phyloP scores from a whole-genome alignment of 768 basidiomycete species.

The Sutorius australiensis region DNA sequence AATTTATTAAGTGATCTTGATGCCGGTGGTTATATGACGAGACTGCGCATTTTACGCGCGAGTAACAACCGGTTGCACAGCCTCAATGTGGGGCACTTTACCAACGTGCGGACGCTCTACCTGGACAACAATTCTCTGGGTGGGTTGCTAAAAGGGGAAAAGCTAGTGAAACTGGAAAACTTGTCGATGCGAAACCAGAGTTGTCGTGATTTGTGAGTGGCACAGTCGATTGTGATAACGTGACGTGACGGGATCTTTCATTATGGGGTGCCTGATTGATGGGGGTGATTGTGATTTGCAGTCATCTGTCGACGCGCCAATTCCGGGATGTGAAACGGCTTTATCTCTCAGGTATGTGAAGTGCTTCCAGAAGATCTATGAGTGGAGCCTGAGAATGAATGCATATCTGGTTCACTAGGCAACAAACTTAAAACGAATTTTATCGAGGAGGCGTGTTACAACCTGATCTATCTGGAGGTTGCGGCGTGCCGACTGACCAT shows the following conservation, averaged over 20 bases:
- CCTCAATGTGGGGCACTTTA: constrained; percentile 60
- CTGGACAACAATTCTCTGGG: constrained; percentile 78
- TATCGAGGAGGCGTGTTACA: constrained; percentile 74
- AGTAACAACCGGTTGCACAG: constrained; percentile 74
- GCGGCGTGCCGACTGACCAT: constrained; percentile 78
- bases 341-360: constrained; percentile 83
- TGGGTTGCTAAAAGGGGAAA: constrained; percentile 49
- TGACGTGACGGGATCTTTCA: constrained; percentile 38
- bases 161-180: constrained; percentile 76
- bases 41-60: constrained; percentile 77
- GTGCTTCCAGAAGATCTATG: constrained; percentile 12
- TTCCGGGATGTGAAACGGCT: constrained; percentile 90
- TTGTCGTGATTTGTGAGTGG: constrained; percentile 68
- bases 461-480: constrained; percentile 87
- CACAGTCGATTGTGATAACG: constrained; percentile 19
- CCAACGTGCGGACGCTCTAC: constrained; percentile 84
- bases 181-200: constrained; percentile 89
- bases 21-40: constrained; percentile 53
- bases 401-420: constrained; percentile 45
- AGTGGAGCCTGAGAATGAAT: constrained; percentile 16
- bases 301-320: constrained; percentile 51
- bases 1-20: constrained; percentile 61
- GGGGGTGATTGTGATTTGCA: constrained; percentile 34
- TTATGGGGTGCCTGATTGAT: constrained; percentile 36
- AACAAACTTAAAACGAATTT: constrained; percentile 64